phyloP scores from a whole-genome alignment of 306 rosid species.

The Begonia loranthoides region DNA sequence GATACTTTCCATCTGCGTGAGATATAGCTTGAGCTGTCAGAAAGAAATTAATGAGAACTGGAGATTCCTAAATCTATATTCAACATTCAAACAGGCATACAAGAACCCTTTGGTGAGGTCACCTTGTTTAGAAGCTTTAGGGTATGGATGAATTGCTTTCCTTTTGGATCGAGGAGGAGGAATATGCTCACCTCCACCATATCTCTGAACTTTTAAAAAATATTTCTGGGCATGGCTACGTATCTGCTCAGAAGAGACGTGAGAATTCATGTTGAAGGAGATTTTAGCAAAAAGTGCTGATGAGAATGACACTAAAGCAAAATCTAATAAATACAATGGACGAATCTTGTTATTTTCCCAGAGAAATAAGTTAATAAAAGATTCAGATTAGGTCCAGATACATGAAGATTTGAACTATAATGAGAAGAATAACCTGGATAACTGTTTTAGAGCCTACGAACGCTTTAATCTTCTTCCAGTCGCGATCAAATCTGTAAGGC shows the following conservation, averaged over 20 bases:
- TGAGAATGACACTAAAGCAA: not conserved
- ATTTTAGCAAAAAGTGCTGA: not conserved
- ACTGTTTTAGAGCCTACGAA: constrained; percentile 93
- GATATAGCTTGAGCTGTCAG: constrained; percentile 34
- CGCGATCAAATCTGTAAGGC: constrained; percentile 73
- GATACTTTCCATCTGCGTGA: constrained; percentile 31
- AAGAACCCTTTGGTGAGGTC: constrained; percentile 10
- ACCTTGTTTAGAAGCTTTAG: constrained; percentile 81
- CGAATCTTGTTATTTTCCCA: too few species aligned
- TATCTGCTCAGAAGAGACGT: constrained; percentile 34
- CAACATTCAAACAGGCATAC: constrained; percentile 1
- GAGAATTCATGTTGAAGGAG: not conserved
- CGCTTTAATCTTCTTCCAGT: constrained; percentile 99
- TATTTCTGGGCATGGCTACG: constrained; percentile 97
- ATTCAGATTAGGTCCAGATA: not conserved
- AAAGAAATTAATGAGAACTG: constrained; percentile 9
- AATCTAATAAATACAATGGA: not conserved
- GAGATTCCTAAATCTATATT: constrained; percentile 1
- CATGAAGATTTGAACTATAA: not conserved
- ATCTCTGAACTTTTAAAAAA: constrained; percentile 87
- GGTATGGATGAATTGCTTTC: constrained; percentile 92
- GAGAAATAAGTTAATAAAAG: too few species aligned
- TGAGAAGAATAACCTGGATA: constrained; percentile 57
- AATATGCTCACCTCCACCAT: constrained; percentile 77
- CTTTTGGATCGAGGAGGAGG: constrained; percentile 98